Evolutionary conservation across 2,329 filamentous ascomycete genomes (phyloP).

Genomic region (Xylaria sp.): DNA sequence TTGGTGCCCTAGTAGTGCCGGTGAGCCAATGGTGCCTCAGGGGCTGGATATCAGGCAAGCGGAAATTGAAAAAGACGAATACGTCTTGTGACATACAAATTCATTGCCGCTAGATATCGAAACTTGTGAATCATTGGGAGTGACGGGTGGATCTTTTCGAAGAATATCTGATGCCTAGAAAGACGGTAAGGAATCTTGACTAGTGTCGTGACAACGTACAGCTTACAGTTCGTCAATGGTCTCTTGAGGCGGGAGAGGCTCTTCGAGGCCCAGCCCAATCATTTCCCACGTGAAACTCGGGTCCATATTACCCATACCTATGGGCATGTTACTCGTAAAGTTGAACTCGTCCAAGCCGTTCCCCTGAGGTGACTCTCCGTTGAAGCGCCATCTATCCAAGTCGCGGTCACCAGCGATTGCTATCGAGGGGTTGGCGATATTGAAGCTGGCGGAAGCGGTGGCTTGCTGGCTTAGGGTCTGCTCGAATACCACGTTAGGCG

Average conservation of each 20-base stretch:
- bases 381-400: slow-evolving; percentile 65
- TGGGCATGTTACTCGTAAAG: slow-evolving; percentile 61
- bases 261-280: slow-evolving; percentile 68
- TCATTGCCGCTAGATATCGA: slow-evolving; percentile 88
- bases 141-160: slow-evolving; percentile 88
- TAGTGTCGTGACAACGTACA: not conserved
- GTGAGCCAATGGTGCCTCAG: slow-evolving; percentile 24
- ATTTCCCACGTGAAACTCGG: slow-evolving; percentile 82
- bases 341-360: slow-evolving; percentile 65
- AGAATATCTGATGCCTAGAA: slow-evolving; percentile 80
- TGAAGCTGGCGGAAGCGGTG: slow-evolving; percentile 53
- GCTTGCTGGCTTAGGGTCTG: slow-evolving; percentile 48
- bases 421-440: slow-evolving; percentile 58
- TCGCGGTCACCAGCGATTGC: slow-evolving; percentile 59
- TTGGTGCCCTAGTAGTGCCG: slow-evolving; percentile 67
- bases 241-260: slow-evolving; percentile 67
- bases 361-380: slow-evolving; percentile 61
- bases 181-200: slow-evolving; percentile 24
- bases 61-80: not conserved
- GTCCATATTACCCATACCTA: slow-evolving; percentile 62
- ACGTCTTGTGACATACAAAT: slow-evolving; percentile 64
- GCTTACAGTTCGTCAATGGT: slow-evolving; percentile 83
- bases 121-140: slow-evolving; percentile 89
- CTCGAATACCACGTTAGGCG: slow-evolving; percentile 49
- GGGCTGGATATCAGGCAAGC: not conserved